Percentiles rank a stretch among this genome's conserved stretches.
Evolutionary conservation across 305 asterid genomes (phyloP).

Genomic region (Salvia sclarea): DNA sequence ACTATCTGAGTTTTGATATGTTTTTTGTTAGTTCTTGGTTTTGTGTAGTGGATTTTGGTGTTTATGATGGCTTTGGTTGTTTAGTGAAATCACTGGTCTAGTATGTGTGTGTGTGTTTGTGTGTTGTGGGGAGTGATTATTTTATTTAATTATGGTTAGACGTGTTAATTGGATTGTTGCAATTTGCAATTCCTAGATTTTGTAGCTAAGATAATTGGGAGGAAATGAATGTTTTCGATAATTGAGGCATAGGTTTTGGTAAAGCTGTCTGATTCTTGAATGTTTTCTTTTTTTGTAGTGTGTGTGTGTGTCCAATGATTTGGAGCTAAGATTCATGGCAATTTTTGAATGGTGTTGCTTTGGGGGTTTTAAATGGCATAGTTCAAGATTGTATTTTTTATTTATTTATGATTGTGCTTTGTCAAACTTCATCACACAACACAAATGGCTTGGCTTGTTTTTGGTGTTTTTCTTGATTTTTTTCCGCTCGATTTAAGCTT

Average conservation of each 20-base stretch:
- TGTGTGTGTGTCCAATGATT: not conserved
- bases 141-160: not conserved
- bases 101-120: not conserved
- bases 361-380: not conserved
- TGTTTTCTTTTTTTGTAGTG: not conserved
- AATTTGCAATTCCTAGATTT: slow-evolving; percentile 3
- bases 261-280: slow-evolving; percentile 5
- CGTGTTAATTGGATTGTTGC: slow-evolving; percentile 7
- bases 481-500: not conserved
- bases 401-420: too few relatives aligned
- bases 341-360: not conserved
- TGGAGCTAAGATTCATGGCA: slow-evolving; percentile 18
- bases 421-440: not conserved
- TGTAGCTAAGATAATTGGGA: not conserved
- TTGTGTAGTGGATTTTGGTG: slow-evolving; percentile 6
- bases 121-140: too few relatives aligned
- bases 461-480: not conserved
- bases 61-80: not conserved
- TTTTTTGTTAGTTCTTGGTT: slow-evolving; percentile 1
- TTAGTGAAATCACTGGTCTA: too few relatives aligned
- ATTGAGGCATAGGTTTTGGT: slow-evolving; percentile 9
- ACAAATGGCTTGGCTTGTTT: not conserved
- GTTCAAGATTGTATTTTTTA: slow-evolving; percentile 14
- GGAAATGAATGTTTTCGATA: not conserved
- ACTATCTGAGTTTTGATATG: not conserved